A percentile compares a stretch with the other conserved stretches of the same genome.
Evolutionary conservation across 1,284 basidiomycete species (phyloP).

Genomic region (Sanghuangporus sanghuang): DNA sequence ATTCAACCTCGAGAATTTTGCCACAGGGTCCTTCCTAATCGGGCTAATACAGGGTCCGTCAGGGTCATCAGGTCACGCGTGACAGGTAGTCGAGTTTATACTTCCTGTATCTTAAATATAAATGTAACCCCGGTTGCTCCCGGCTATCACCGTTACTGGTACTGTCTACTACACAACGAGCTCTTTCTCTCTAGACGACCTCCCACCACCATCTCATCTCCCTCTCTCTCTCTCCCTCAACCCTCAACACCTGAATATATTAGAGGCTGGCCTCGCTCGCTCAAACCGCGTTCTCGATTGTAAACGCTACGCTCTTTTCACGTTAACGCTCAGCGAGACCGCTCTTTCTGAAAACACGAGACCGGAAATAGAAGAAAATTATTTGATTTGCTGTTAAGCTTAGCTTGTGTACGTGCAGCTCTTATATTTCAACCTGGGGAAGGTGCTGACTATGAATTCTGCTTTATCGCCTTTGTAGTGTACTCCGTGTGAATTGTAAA

Average conservation of each 20-base stretch:
- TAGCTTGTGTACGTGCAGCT: not conserved
- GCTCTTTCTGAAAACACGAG: no score
- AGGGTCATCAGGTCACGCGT: no score
- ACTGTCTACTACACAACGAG: not conserved
- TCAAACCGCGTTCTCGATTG: not conserved
- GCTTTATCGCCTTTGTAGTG: not conserved
- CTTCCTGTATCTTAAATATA: no score
- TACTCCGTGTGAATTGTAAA: not conserved
- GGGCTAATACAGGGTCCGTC: no score
- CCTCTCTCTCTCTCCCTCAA: not conserved
- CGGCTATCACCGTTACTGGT: not conserved
- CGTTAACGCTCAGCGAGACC: not conserved
- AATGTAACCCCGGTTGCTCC: not conserved
- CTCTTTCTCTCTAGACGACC: not conserved
- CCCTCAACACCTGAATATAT: not conserved
- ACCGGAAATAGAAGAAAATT: no score
- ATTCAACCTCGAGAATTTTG: no score
- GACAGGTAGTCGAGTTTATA: no score
- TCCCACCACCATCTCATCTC: not conserved
- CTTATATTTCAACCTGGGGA: not conserved
- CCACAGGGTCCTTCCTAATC: no score
- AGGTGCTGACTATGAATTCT: not conserved
- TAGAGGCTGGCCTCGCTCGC: slow-evolving; percentile 1
- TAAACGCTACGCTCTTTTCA: not conserved
- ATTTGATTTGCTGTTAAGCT: no score